Evolutionary conservation across 495 filamentous ascomycete genomes (phyloP), one percentile per base, ranked within the genome.

Genomic region (Penicillium chermesinum): DNA sequence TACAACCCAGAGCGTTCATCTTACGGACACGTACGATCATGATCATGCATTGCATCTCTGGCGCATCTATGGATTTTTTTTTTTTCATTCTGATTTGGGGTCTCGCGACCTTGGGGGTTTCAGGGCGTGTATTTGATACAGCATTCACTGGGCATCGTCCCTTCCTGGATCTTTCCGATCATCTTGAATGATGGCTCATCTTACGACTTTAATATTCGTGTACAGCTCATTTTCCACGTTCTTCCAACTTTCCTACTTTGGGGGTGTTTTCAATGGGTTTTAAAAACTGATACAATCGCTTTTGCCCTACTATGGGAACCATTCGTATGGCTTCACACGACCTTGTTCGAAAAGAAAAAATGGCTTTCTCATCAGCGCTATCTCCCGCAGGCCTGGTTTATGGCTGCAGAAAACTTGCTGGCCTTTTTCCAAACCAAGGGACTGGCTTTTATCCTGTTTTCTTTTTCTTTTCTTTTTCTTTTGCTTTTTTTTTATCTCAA

Each of bases 41-140:
- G 70, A 73, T 61, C 58, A 61, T 66, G 69, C 69, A 72, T 72
- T 71, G 69, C 69, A 72, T 72, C 49, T 64, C 48, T 30, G 69
- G 69, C 69, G 69, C 66, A 67, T 50, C 52, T 62, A 50, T 57
- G 64, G 58, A 59, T 59, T 59, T 57, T 50, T 20, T 55, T 61
- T 62, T 47, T 47, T 58, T 51, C 57, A 52, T 61, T 48, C 51
- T 4, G 25, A 5, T 30, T 30, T 30, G 10, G 55, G 34, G 42
- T 54, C 38, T 49, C 50, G 54, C 48, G 41, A 53, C 42, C 32
- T 60, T 46, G 27, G 43, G 48, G 49, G 41, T 39, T 50, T 22
- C 27, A 35, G 42, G 50, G 41, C 52, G 45, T 60, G 47, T 27
- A 43, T 38, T 39, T 22, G 40, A 37, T 35, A 50, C 46, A 49